These are phyloP conservation scores for Synchytrium microbalum DNA, from an alignment of 371 early-diverging fungal genomes.

Conservation along the genomic window DNA sequence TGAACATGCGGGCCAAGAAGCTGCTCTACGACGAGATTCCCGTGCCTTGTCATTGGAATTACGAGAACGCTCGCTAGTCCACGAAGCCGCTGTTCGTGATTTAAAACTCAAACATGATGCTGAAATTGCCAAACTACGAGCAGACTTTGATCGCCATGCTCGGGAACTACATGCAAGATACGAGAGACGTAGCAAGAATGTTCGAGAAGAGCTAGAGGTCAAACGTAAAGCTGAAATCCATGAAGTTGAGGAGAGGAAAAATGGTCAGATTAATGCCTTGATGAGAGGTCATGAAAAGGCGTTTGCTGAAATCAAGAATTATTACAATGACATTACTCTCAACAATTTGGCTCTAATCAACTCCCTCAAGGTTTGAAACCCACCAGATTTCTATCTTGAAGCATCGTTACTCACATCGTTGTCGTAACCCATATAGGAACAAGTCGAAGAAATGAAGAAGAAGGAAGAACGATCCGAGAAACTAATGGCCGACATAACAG, in stretches of 20 bases:
- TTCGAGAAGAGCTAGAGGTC: constrained; percentile 49
- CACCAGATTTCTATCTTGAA: neutral
- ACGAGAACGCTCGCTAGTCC: constrained; percentile 45
- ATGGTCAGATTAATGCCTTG: constrained; percentile 51
- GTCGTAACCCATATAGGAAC: constrained; percentile 31
- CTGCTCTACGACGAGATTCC: constrained; percentile 44
- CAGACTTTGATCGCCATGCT: constrained; percentile 44
- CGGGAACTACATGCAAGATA: constrained; percentile 48
- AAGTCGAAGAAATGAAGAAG: constrained; percentile 56
- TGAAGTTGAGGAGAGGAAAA: constrained; percentile 55
- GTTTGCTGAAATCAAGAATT: constrained; percentile 55
- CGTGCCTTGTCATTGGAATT: constrained; percentile 46
- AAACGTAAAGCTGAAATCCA: constrained; percentile 53
- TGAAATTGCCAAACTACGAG: constrained; percentile 40
- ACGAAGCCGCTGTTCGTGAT: constrained; percentile 45
- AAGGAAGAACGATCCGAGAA: constrained; percentile 57
- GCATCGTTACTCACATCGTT: neutral
- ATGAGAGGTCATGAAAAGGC: constrained; percentile 57
- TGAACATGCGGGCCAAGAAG: constrained; percentile 33
- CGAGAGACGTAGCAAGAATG: constrained; percentile 44
- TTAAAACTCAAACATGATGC: constrained; percentile 43
- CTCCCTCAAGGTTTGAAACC: constrained; percentile 31
- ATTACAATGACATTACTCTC: constrained; percentile 56
- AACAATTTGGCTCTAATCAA: constrained; percentile 54
- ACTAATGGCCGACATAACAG: constrained; percentile 49